A percentile compares a stretch with the other conserved stretches of the same genome.
phyloP scores from a whole-genome alignment of 208 protist species.

The Acanthamoeba lenticulata region DNA sequence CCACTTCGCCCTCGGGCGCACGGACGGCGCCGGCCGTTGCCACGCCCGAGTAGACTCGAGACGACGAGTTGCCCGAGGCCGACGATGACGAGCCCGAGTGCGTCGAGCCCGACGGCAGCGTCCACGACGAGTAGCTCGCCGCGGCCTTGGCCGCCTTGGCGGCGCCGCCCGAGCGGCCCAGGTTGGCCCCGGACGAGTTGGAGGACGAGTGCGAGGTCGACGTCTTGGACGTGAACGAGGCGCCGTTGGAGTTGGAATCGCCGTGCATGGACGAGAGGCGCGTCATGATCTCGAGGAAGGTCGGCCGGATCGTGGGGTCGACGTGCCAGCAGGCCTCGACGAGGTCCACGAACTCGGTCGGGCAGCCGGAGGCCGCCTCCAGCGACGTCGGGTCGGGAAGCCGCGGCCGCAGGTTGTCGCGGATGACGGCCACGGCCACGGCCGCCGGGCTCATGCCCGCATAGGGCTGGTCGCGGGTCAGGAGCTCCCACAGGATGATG shows the following conservation, averaged over 20 bases:
- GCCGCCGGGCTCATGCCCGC: background rate
- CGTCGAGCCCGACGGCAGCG: background rate
- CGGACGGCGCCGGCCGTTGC: background rate
- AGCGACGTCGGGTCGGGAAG: background rate
- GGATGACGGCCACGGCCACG: background rate
- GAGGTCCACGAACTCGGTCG: background rate
- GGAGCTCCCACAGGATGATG: conserved; percentile 42
- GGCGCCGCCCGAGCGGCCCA: background rate
- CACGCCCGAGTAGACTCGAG: too few species aligned
- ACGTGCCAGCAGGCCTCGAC: background rate
- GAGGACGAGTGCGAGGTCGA: background rate
- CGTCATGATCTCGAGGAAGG: conserved; percentile 24
- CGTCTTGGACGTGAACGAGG: background rate
- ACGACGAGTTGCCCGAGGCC: background rate
- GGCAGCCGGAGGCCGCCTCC: too few species aligned
- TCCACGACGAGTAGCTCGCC: background rate
- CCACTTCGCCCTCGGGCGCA: background rate
- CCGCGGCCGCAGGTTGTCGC: background rate
- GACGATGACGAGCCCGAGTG: background rate
- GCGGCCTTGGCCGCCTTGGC: background rate
- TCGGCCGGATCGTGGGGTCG: background rate
- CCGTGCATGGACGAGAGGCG: background rate
- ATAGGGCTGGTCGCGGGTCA: conserved; percentile 31
- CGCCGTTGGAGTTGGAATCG: background rate
- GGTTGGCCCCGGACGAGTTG: background rate